A percentile compares a stretch with the other conserved stretches of the same genome.
These are phyloP conservation scores for Striga asiatica DNA, from an alignment of 257 asterid genomes.

Conservation along the genomic window DNA sequence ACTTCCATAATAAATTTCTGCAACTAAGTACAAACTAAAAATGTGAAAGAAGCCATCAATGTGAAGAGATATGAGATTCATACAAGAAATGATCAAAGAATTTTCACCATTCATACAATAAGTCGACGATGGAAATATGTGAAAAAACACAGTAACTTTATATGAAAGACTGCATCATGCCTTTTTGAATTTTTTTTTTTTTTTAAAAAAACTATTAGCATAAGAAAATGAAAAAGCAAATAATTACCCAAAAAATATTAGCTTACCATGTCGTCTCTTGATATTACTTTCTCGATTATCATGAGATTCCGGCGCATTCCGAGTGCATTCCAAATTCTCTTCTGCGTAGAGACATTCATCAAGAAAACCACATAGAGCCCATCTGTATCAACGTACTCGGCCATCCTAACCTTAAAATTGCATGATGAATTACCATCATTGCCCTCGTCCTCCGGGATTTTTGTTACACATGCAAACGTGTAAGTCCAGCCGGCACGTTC, in stretches of 20 bases:
- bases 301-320: constrained; percentile 23
- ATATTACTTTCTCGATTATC: constrained; percentile 25
- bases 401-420: constrained; percentile 20
- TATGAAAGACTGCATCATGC: too few relatives aligned
- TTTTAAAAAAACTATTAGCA: too few relatives aligned
- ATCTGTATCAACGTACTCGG: background rate
- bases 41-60: background rate
- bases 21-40: background rate
- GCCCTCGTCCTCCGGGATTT: constrained; percentile 13
- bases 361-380: constrained; percentile 30
- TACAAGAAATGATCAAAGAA: background rate
- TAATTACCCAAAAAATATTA: too few relatives aligned
- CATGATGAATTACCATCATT: constrained; percentile 5
- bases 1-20: background rate
- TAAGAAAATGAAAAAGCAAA: too few relatives aligned
- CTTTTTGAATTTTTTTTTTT: too few relatives aligned
- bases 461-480: constrained; percentile 33
- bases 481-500: constrained; percentile 19
- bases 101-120: background rate
- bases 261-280: constrained; percentile 26
- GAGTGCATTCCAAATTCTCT: constrained; percentile 42
- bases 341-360: constrained; percentile 23
- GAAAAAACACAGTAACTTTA: background rate
- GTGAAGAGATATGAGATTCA: background rate
- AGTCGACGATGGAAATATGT: background rate